Evolutionary conservation across 1,284 basidiomycete species (phyloP).

Genomic region (Leucocoprinus gongylophorus): DNA sequence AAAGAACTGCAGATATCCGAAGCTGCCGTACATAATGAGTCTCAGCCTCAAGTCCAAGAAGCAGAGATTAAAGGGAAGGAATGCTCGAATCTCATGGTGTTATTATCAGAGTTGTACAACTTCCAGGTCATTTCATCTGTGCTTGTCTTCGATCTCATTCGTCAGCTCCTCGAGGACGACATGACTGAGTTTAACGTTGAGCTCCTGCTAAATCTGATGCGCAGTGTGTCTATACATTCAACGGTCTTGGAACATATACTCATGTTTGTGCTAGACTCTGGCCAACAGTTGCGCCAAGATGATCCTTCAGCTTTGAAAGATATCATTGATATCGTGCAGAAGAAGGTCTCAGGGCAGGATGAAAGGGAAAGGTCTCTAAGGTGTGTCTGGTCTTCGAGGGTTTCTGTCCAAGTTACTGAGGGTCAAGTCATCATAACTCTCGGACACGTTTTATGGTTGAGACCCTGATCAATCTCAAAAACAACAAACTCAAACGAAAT

Average conservation of each 20-base stretch:
- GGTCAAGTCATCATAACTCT: conserved; percentile 42
- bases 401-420: neutral
- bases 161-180: conserved; percentile 61
- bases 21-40: conserved; percentile 13
- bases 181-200: conserved; percentile 82
- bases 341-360: conserved; percentile 54
- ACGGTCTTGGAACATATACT: neutral
- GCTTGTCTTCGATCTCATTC: conserved; percentile 87
- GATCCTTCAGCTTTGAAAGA: conserved; percentile 81
- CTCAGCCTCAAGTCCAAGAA: conserved; percentile 15
- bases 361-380: conserved; percentile 44
- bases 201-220: conserved; percentile 77
- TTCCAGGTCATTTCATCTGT: conserved; percentile 88
- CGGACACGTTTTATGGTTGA: conserved; percentile 91
- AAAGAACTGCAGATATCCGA: conserved; percentile 21
- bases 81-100: conserved; percentile 80
- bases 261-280: conserved; percentile 52
- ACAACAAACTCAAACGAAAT: conserved; percentile 75
- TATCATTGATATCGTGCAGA: conserved; percentile 79
- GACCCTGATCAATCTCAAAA: conserved; percentile 83
- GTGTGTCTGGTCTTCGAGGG: conserved; percentile 29
- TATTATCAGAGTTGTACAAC: conserved; percentile 93
- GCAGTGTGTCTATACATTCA: conserved; percentile 54
- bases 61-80: conserved; percentile 62
- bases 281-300: conserved; percentile 81